Conservation (phyloP, 2,329 filamentous ascomycete genomes). For the Phaeosphaeriaceae sp. region DNA sequence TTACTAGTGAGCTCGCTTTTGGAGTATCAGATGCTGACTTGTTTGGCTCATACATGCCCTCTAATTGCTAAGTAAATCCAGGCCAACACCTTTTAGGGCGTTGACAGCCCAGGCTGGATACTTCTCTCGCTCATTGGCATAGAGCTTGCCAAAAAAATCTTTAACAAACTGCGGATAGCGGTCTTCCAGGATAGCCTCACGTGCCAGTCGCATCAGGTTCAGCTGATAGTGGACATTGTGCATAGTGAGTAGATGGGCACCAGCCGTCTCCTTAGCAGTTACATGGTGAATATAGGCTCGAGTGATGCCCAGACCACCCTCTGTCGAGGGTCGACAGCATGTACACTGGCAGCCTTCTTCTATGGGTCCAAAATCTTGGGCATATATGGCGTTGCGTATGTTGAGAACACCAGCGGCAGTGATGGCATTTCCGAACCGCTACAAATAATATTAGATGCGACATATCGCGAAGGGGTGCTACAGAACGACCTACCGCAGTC, state of each 20-base stretch:
- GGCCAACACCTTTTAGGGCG: conserved; percentile 77
- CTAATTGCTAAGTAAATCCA: conserved; percentile 52
- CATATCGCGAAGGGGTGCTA: background rate
- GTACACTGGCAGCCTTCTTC: conserved; percentile 82
- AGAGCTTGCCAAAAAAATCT: conserved; percentile 77
- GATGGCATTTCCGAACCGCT: conserved; percentile 91
- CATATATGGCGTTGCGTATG: conserved; percentile 76
- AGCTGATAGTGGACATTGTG: conserved; percentile 96
- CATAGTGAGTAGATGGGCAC: conserved; percentile 84
- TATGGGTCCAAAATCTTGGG: conserved; percentile 81
- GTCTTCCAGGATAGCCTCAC: conserved; percentile 82
- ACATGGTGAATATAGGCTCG: conserved; percentile 91
- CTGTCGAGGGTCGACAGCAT: conserved; percentile 71
- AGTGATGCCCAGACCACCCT: conserved; percentile 80
- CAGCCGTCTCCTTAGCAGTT: conserved; percentile 91
- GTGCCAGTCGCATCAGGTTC: conserved; percentile 76
- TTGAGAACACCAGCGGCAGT: conserved; percentile 84
- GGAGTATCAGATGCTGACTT: too few relatives aligned
- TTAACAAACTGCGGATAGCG: conserved; percentile 78
- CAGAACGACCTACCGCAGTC: conserved; percentile 67
- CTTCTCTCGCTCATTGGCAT: conserved; percentile 64
- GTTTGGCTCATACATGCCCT: too few relatives aligned
- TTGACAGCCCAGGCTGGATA: conserved; percentile 86
- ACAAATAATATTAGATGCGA: conserved; percentile 2
- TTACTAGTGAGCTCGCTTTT: too few relatives aligned